A percentile compares a stretch with the other conserved stretches of the same genome.
Conservation (phyloP, 2,329 filamentous ascomycete genomes). For the Exophiala dermatitidis region DNA sequence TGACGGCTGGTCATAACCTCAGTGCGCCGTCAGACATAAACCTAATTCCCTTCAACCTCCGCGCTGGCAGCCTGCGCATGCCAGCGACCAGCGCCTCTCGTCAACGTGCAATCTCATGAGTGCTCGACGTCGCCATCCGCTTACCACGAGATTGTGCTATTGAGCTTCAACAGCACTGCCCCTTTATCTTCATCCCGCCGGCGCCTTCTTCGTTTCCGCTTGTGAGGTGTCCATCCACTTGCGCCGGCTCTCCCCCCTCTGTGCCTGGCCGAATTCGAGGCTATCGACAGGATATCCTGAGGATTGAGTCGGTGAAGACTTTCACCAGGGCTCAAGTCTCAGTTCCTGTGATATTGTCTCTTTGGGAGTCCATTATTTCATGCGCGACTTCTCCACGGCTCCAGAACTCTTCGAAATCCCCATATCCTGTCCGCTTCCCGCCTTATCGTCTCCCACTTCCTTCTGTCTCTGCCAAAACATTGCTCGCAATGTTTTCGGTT, state of each 20-base stretch:
- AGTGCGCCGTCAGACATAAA: neutral
- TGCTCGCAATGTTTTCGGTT: conserved; percentile 21
- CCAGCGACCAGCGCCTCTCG: neutral
- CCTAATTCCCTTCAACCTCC: neutral
- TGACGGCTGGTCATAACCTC: neutral
- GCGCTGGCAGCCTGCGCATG: neutral
- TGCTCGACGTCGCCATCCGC: neutral
- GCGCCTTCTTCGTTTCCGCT: neutral
- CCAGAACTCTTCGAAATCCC: neutral
- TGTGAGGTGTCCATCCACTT: neutral
- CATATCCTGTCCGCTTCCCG: neutral
- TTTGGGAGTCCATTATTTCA: neutral
- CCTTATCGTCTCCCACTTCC: neutral
- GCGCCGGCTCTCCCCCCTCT: neutral
- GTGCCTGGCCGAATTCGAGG: neutral
- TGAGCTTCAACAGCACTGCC: neutral
- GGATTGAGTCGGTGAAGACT: neutral
- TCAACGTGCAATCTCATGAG: neutral
- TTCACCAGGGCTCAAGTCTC: neutral
- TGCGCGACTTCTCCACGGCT: neutral
- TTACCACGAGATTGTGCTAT: neutral
- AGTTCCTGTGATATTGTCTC: neutral
- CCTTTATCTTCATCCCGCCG: neutral
- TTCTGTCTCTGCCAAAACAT: conserved; percentile 2
- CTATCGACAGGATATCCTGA: neutral